Evolutionary conservation across 352 stramenopile genomes (phyloP), one percentile per base, ranked within the genome.

Genomic region (Pythium periplocum): DNA sequence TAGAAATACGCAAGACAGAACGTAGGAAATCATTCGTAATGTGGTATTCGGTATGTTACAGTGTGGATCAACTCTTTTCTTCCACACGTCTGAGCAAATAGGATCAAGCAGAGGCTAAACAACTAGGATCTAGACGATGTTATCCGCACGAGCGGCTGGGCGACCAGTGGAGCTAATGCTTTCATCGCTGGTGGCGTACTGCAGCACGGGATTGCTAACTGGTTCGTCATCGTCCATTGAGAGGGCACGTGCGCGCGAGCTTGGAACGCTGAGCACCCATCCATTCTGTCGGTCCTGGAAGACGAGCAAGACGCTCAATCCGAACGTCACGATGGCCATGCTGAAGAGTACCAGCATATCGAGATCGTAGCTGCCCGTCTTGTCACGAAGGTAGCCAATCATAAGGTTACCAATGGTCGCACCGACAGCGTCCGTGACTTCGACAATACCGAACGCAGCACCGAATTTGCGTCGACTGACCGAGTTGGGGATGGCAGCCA

Each of bases 401-500:
- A 93, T 44, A 33, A 96, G 45, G 53, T 96, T 96, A 41, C 87
- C 87, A 33, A 90, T 69, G 0, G 83, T 86, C 6, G 82, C 78
- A 9, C 85, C 83, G 30, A 96, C 78, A 1, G 83, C 85, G 53
- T 93, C 83, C 4, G 73, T 82, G 57, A 95, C 75, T 64, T 95
- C 87, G n/a, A 94, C 72, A 37, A 95, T 91, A 33, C 87, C 87
- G 48, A 95, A 96, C 2, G 85, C 87, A 3, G 78, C 83, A 33
- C 87, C 87, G 49, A 93, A 93, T 55, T 57, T 83, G 43, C 84
- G 79, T 44, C 74, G 74, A 43, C 69, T 73, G 37, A 95, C 84
- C 8, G 80, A 86, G 47, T 81, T 86, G 9, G 87, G 82, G 36
- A 96, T 92, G 17, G 78, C 71, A 8, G 87, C 85, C 75, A 96